Conservation (phyloP, 805 yeast genomes). For the Saccharomyces kudriavzevii region DNA sequence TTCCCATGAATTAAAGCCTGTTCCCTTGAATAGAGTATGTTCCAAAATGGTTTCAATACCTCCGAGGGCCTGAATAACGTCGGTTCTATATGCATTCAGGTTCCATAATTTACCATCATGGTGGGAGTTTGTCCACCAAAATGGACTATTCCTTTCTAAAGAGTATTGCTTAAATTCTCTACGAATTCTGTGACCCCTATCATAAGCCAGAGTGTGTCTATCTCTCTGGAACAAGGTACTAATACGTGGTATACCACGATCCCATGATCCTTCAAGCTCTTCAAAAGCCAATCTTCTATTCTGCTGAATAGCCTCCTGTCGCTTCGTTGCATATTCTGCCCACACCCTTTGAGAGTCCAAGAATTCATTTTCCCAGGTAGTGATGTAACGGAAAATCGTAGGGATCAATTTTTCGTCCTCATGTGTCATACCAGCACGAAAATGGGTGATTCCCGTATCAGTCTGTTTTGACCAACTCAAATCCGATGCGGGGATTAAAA, state of each 20-base stretch:
- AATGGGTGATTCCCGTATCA: conserved; percentile 89
- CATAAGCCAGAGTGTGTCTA: conserved; percentile 87
- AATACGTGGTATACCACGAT: conserved; percentile 92
- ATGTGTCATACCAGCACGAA: conserved; percentile 86
- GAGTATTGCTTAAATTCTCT: conserved; percentile 69
- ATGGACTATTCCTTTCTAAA: conserved; percentile 69
- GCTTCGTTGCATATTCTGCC: conserved; percentile 90
- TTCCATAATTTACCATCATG: conserved; percentile 98
- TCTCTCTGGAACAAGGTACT: conserved; percentile 93
- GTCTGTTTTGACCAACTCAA: conserved; percentile 87
- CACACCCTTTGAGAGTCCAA: conserved; percentile 91
- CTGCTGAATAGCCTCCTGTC: conserved; percentile 79
- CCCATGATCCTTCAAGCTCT: conserved; percentile 93
- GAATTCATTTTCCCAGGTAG: conserved; percentile 96
- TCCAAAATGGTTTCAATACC: conserved; percentile 94
- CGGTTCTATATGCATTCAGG: conserved; percentile 83
- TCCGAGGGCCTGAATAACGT: conserved; percentile 93
- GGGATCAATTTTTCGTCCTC: conserved; percentile 79
- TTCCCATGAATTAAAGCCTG: conserved; percentile 98
- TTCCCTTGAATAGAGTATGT: conserved; percentile 90
- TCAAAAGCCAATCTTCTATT: conserved; percentile 83
- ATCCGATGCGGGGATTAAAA: conserved; percentile 89
- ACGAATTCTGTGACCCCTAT: conserved; percentile 84
- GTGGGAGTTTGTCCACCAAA: conserved; percentile 91
- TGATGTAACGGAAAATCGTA: conserved; percentile 82